Evolutionary conservation across 371 early-diverging fungal species (phyloP), one percentile per base, ranked within the genome.

Genomic region (Dinochytrium kinnereticum): DNA sequence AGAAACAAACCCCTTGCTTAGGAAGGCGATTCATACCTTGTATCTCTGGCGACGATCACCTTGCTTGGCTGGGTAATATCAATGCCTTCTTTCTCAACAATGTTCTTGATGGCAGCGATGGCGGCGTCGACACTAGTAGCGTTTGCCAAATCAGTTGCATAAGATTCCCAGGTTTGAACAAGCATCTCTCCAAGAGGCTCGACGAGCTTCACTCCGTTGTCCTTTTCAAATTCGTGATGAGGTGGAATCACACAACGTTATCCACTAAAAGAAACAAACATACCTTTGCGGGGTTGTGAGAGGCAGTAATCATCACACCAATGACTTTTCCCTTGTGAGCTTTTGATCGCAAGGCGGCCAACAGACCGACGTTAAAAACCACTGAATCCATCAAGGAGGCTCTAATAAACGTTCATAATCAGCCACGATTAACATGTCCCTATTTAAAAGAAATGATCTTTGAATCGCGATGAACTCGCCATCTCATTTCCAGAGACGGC

Each of bases 131-230:
- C 90, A 71, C 13, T n/a, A 59, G 82, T 81, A 30, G 95, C 94
- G 82, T 99, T 99, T 67, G 99, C 97, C 39, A 99, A 82, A 64
- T 89, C 82, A 31, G 96, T 95, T 44, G 96, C 96, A 81, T 95
- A 91, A 7, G 77, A 85, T 83, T 99, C 99, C 99, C 99, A 99
- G n/a, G 90, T 86, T 82, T 93, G 93, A 75, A 92, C 93, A 40
- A 99, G 87, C 99, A 99, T 99, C 85, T 99, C 99, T 67, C 99
- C 99, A 77, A 92, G 89, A 71, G 98, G 97, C 82, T 99, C 99
- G 19, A 99, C 97, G 66, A 99, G 88, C 83, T 99, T 99, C 78
- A 99, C 95, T 68, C 99, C 99, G 81, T 99, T 99, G 86, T 99
- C 99, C 89, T 93, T 76, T n/a, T 13, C 50, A 44, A n/a, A n/a